Conservation (phyloP, 257 asterid species). For the Ehretia macrophylla region DNA sequence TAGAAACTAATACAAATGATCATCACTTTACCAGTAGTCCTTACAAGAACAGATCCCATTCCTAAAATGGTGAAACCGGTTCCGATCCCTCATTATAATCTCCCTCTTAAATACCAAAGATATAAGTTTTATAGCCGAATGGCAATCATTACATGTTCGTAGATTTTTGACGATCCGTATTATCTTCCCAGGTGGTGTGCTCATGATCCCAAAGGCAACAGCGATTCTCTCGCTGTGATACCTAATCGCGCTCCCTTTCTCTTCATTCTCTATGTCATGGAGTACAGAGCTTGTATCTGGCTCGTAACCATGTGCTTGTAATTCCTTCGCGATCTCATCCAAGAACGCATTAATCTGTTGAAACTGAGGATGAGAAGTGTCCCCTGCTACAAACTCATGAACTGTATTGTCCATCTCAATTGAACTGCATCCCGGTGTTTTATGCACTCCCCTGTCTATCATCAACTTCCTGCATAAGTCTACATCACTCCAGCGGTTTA, state of each 20-base stretch:
- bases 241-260: slow-evolving; percentile 48
- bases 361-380: slow-evolving; percentile 23
- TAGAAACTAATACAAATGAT: no score
- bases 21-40: slow-evolving; percentile 64
- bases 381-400: slow-evolving; percentile 27
- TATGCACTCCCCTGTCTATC: slow-evolving; percentile 24
- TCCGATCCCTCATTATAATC: slow-evolving; percentile 59
- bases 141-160: slow-evolving; percentile 63
- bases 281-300: slow-evolving; percentile 57
- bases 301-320: slow-evolving; percentile 48
- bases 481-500: slow-evolving; percentile 23
- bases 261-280: slow-evolving; percentile 65
- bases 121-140: slow-evolving; percentile 54
- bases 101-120: slow-evolving; percentile 50
- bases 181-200: slow-evolving; percentile 41
- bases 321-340: slow-evolving; percentile 36
- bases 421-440: slow-evolving; percentile 33
- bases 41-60: slow-evolving; percentile 70
- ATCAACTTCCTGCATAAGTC: slow-evolving; percentile 25
- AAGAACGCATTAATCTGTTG: slow-evolving; percentile 28
- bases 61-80: slow-evolving; percentile 52
- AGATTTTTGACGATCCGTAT: slow-evolving; percentile 67
- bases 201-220: slow-evolving; percentile 64
- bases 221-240: slow-evolving; percentile 79
- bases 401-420: slow-evolving; percentile 20